Conservation (phyloP, 345 rosid genomes). For the Leavenworthia alabamica region DNA sequence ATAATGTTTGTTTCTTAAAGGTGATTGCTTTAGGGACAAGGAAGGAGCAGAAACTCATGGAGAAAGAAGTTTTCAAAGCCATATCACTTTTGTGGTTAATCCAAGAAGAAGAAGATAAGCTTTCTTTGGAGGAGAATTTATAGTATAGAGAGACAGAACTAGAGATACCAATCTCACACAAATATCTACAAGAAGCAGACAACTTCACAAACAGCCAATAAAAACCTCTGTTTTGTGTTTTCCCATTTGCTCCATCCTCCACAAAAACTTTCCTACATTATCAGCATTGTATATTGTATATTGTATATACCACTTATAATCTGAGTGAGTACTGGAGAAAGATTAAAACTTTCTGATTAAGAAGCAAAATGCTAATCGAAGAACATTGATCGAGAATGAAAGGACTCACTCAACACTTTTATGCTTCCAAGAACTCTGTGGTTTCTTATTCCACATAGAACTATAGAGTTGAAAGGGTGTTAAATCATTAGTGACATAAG, state of each 20-base stretch:
- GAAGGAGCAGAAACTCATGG: constrained; percentile 26
- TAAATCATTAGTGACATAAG: constrained; percentile 72
- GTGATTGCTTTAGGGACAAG: constrained; percentile 5
- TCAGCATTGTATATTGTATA: background rate
- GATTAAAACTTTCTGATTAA: background rate
- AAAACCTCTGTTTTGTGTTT: background rate
- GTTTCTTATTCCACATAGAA: constrained; percentile 71
- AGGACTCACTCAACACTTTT: constrained; percentile 34
- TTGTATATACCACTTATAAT: background rate
- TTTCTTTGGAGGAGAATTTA: constrained; percentile 16
- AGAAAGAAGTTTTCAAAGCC: constrained; percentile 19
- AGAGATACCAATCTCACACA: background rate
- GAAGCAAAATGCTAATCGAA: background rate
- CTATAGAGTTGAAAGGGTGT: constrained; percentile 63
- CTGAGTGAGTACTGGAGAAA: background rate
- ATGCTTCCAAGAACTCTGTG: constrained; percentile 64
- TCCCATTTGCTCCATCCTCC: background rate
- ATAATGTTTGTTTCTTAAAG: constrained; percentile 13
- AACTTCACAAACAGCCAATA: constrained; percentile 21
- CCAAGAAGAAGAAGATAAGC: constrained; percentile 21
- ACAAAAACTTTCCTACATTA: constrained; percentile 3
- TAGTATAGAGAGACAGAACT: constrained; percentile 12
- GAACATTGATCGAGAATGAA: background rate
- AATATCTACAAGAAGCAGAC: constrained; percentile 18
- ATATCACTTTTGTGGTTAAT: background rate